phyloP scores from a whole-genome alignment of 2,329 filamentous ascomycete species.

The Fusarium coffeatum region DNA sequence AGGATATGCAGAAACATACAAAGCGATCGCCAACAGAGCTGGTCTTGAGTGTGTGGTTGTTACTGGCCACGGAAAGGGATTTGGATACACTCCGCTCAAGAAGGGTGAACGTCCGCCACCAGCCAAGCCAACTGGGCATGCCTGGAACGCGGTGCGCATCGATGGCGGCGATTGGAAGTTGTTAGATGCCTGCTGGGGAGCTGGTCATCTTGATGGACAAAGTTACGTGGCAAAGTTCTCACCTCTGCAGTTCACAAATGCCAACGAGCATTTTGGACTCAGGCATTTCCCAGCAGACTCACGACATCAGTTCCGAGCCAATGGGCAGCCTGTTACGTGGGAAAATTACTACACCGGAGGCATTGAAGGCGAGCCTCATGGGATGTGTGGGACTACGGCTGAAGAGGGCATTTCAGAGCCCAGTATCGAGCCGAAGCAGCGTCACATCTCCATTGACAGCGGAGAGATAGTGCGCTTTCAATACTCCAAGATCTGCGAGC shows the following conservation, averaged over 20 bases:
- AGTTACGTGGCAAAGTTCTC: conserved; percentile 76
- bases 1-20: conserved; percentile 88
- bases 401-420: conserved; percentile 66
- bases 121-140: conserved; percentile 73
- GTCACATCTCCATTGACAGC: conserved; percentile 70
- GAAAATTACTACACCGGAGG: conserved; percentile 82
- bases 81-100: conserved; percentile 72
- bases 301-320: conserved; percentile 77
- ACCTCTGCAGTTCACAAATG: conserved; percentile 67
- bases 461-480: conserved; percentile 76
- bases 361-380: conserved; percentile 60
- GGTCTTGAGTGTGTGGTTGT: conserved; percentile 83
- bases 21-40: conserved; percentile 79
- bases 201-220: conserved; percentile 68
- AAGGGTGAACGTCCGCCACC: conserved; percentile 75
- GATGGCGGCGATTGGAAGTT: conserved; percentile 92
- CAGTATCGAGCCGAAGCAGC: conserved; percentile 66
- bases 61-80: conserved; percentile 87
- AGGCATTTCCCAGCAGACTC: conserved; percentile 81
- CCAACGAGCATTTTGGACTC: conserved; percentile 83
- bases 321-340: conserved; percentile 77
- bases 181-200: conserved; percentile 92
- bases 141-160: conserved; percentile 93
- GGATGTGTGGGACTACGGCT: conserved; percentile 58
- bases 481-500: conserved; percentile 81